Percentiles rank a stretch among this genome's conserved stretches.
Conservation (phyloP, 768 basidiomycete genomes). For the Calvatia gigantea region DNA sequence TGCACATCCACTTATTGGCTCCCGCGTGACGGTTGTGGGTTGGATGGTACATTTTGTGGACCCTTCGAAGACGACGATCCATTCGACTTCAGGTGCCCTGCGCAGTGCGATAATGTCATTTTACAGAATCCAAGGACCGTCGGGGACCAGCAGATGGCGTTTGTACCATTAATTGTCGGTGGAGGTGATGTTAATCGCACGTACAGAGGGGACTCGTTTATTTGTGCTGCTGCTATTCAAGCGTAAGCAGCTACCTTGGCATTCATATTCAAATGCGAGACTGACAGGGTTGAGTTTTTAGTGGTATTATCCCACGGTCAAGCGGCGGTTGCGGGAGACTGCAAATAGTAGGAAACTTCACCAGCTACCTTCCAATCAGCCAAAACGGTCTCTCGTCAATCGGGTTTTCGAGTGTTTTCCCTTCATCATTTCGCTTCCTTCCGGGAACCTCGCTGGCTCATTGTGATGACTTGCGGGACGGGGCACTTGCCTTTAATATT, state of each 20-base stretch:
- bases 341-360: slow-evolving; percentile 69
- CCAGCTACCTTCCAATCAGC: slow-evolving; percentile 56
- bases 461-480: slow-evolving; percentile 68
- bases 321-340: slow-evolving; percentile 78
- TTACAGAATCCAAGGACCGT: slow-evolving; percentile 74
- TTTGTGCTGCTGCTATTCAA: slow-evolving; percentile 82
- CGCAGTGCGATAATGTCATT: slow-evolving; percentile 59
- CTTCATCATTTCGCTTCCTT: slow-evolving; percentile 61
- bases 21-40: slow-evolving; percentile 66
- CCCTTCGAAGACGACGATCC: slow-evolving; percentile 54
- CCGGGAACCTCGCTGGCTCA: slow-evolving; percentile 46
- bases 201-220: slow-evolving; percentile 81
- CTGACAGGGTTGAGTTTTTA: slow-evolving; percentile 25
- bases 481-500: slow-evolving; percentile 72
- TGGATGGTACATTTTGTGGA: slow-evolving; percentile 61
- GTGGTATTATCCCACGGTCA: slow-evolving; percentile 59
- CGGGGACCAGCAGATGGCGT: slow-evolving; percentile 61
- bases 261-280: slow-evolving; percentile 11
- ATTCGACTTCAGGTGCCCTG: slow-evolving; percentile 80
- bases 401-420: slow-evolving; percentile 74
- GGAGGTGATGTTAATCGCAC: slow-evolving; percentile 71
- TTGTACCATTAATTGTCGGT: slow-evolving; percentile 77
- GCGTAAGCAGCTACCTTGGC: slow-evolving; percentile 43
- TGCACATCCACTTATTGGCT: slow-evolving; percentile 74
- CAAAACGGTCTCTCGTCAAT: slow-evolving; percentile 66